phyloP scores from a whole-genome alignment of 2,329 filamentous ascomycete species.

The Trichoderma sp. region DNA sequence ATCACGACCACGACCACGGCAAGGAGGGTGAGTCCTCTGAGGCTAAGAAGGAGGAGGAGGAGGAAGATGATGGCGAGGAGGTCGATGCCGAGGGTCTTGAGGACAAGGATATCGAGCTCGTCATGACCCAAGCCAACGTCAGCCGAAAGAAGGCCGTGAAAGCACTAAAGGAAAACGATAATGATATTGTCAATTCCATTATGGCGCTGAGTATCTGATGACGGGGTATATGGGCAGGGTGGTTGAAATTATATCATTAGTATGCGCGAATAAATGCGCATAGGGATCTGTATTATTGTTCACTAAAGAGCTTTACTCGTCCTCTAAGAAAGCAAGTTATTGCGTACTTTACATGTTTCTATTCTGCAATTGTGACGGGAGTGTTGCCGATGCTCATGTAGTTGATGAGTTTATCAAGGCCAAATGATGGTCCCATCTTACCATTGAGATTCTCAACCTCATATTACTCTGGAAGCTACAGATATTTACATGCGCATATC shows the following conservation, averaged over 20 bases:
- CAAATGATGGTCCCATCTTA: neutral
- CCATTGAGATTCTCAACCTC: neutral
- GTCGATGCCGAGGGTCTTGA: conserved; percentile 93
- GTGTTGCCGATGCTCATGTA: neutral
- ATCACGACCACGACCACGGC: conserved; percentile 51
- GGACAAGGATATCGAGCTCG: conserved; percentile 98
- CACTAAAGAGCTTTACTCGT: conserved; percentile 25
- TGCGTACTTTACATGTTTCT: neutral
- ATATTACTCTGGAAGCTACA: neutral
- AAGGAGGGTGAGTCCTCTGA: conserved; percentile 64
- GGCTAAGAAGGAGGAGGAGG: conserved; percentile 71
- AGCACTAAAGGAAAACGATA: conserved; percentile 98
- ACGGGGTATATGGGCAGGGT: conserved; percentile 27
- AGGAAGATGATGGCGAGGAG: conserved; percentile 93
- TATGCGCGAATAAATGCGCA: conserved; percentile 32
- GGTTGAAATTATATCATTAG: conserved; percentile 32
- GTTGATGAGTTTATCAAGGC: neutral
- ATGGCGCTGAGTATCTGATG: conserved; percentile 89
- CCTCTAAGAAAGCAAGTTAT: conserved; percentile 20
- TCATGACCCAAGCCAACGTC: conserved; percentile 97
- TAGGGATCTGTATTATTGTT: conserved; percentile 37
- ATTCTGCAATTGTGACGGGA: neutral
- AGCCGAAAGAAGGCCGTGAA: conserved; percentile 99
- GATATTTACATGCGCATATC: neutral
- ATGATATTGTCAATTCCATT: conserved; percentile 99